phyloP scores from a whole-genome alignment of 176 grass and related monocot genomes.

The Musa beccarii region DNA sequence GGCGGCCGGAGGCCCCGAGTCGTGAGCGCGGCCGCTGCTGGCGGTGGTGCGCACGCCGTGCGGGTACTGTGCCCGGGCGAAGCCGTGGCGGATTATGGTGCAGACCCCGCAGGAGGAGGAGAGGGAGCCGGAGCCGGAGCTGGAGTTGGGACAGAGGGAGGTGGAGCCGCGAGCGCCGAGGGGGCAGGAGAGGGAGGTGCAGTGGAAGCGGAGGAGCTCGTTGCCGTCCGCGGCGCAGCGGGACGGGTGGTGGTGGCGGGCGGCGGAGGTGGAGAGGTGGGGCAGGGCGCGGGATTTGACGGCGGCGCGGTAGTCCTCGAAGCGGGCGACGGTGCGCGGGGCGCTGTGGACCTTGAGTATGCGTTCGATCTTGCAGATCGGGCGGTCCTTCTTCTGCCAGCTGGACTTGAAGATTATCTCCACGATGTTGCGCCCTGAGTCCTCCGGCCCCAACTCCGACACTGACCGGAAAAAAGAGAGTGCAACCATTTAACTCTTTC shows the following conservation, averaged over 20 bases:
- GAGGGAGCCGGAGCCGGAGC: too few species aligned
- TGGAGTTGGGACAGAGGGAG: conserved; percentile 33
- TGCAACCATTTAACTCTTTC: too few species aligned
- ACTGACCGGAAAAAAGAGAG: conserved; percentile 23
- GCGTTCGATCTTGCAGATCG: conserved; percentile 62
- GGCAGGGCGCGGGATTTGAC: conserved; percentile 40
- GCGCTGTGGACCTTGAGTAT: conserved; percentile 87
- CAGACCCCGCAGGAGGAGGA: conserved; percentile 44
- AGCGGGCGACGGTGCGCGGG: conserved; percentile 63
- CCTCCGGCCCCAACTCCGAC: conserved; percentile 79
- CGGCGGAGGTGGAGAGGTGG: conserved; percentile 11
- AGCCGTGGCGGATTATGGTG: conserved; percentile 62
- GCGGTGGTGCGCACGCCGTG: conserved; percentile 31
- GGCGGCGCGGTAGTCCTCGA: conserved; percentile 79
- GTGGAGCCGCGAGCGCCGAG: conserved; percentile 47
- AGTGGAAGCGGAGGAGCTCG: conserved; percentile 91
- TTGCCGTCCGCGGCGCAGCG: conserved; percentile 79
- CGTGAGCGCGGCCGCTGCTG: conserved; percentile 40
- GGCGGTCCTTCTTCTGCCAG: conserved; percentile 66
- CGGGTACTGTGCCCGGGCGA: conserved; percentile 28
- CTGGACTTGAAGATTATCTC: conserved; percentile 99
- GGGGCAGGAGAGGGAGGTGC: conserved; percentile 52
- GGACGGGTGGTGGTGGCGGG: not conserved
- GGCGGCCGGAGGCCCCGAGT: conserved; percentile 59
- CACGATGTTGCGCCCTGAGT: conserved; percentile 89